These are phyloP conservation scores for Catharanthus roseus DNA, from an alignment of 257 asterid species.

Conservation along the genomic window DNA sequence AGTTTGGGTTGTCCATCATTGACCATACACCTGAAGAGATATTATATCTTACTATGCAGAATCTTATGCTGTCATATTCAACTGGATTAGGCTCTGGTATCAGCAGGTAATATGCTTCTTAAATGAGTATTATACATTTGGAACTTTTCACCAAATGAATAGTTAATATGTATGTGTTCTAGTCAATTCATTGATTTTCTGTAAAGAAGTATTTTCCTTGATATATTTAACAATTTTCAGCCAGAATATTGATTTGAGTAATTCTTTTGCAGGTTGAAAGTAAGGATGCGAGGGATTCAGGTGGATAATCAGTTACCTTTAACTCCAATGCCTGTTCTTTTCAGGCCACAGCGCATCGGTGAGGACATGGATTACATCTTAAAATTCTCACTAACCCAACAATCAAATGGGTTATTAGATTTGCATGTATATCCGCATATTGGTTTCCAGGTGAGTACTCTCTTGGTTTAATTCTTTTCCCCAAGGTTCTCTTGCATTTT, in stretches of 20 bases:
- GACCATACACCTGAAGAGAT: conserved; percentile 99
- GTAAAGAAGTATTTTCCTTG: not conserved
- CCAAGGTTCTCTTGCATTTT: conserved; percentile 12
- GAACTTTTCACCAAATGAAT: not conserved
- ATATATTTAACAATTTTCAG: conserved; percentile 1
- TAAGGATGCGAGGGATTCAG: conserved; percentile 87
- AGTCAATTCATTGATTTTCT: conserved; percentile 9
- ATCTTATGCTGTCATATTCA: conserved; percentile 80
- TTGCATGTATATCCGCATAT: conserved; percentile 84
- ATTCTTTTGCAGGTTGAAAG: conserved; percentile 55
- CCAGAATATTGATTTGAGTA: not conserved
- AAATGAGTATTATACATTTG: not conserved
- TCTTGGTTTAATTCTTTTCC: conserved; percentile 16
- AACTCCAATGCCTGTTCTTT: conserved; percentile 96
- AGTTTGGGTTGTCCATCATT: conserved; percentile 87
- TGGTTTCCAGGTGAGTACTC: conserved; percentile 76
- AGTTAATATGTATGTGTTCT: conserved; percentile 9
- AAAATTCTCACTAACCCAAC: conserved; percentile 92
- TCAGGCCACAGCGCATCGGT: conserved; percentile 82
- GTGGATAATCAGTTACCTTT: conserved; percentile 94
- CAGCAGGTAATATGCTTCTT: conserved; percentile 60
- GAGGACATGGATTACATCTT: conserved; percentile 77
- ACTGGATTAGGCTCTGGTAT: conserved; percentile 93
- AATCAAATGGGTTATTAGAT: conserved; percentile 89
- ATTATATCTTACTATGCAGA: conserved; percentile 71